Conservation (phyloP, 306 rosid genomes). For the Acacia confusa region DNA sequence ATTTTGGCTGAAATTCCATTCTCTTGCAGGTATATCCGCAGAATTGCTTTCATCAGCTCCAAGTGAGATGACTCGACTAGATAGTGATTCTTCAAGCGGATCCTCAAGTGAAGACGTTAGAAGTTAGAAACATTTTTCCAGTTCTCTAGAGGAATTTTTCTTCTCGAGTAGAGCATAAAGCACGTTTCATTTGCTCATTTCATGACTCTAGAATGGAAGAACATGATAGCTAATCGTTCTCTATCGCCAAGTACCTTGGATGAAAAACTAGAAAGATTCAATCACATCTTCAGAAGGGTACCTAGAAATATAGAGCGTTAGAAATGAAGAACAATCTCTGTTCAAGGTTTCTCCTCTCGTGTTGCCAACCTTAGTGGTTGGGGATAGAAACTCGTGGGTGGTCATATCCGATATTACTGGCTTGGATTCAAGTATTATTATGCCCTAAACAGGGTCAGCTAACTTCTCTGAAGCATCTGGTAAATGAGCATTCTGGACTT, state of each 20-base stretch:
- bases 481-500: conserved; percentile 7
- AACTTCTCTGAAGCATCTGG: conserved; percentile 19
- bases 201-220: conserved; percentile 19
- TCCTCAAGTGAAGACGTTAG: conserved; percentile 58
- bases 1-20: conserved; percentile 8
- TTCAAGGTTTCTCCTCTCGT: too few relatives aligned
- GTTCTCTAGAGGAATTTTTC: background rate
- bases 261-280: conserved; percentile 16
- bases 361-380: background rate
- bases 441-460: background rate
- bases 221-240: conserved; percentile 19
- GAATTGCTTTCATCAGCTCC: conserved; percentile 68
- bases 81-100: conserved; percentile 83
- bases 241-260: conserved; percentile 21
- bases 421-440: too few relatives aligned
- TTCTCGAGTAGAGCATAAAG: conserved; percentile 16
- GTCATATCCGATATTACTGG: background rate
- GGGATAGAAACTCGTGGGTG: background rate
- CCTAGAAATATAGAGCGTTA: background rate
- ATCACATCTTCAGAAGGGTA: conserved; percentile 14
- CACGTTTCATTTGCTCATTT: conserved; percentile 13
- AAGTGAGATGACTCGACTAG: conserved; percentile 44
- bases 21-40: conserved; percentile 57
- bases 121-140: conserved; percentile 35
- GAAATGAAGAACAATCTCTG: conserved; percentile 19